Conservation (phyloP, 2,329 filamentous ascomycete species). For the Penicillium occitanis region DNA sequence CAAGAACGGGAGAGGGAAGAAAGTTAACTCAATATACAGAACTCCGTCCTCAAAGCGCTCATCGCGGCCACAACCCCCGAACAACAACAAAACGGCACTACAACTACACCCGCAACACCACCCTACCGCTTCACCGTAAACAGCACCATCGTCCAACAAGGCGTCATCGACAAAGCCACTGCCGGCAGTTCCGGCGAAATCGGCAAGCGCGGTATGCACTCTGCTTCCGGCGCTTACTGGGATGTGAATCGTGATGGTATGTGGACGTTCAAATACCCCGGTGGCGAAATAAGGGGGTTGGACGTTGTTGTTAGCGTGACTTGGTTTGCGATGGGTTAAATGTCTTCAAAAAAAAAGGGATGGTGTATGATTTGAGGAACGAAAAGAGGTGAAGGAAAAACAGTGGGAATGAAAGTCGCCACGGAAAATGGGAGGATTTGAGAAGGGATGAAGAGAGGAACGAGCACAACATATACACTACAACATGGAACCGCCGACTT, state of each 20-base stretch:
- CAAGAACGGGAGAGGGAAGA: no score
- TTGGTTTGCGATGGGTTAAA: slow-evolving; percentile 45
- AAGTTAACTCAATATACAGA: slow-evolving; percentile 28
- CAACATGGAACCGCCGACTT: neutral
- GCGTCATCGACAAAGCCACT: slow-evolving; percentile 54
- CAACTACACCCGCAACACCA: slow-evolving; percentile 31
- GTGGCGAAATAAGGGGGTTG: slow-evolving; percentile 47
- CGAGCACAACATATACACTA: neutral
- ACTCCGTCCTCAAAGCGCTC: slow-evolving; percentile 42
- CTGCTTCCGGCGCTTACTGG: slow-evolving; percentile 52
- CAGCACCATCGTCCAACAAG: slow-evolving; percentile 96
- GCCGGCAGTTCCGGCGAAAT: slow-evolving; percentile 61
- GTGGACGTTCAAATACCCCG: slow-evolving; percentile 54
- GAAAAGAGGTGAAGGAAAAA: neutral
- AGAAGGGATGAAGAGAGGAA: neutral
- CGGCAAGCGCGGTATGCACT: slow-evolving; percentile 71
- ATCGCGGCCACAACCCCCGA: slow-evolving; percentile 43
- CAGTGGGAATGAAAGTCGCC: neutral
- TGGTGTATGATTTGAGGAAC: neutral
- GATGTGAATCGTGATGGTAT: slow-evolving; percentile 54
- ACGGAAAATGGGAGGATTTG: slow-evolving; percentile 1
- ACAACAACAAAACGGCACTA: slow-evolving; percentile 28
- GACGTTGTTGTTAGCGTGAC: slow-evolving; percentile 52
- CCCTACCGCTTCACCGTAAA: slow-evolving; percentile 96
- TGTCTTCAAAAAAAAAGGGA: no score